Evolutionary conservation across 2,329 filamentous ascomycete species (phyloP), one percentile per base, ranked within the genome.

Genomic region (Paraphaeosphaeria sporulosa): DNA sequence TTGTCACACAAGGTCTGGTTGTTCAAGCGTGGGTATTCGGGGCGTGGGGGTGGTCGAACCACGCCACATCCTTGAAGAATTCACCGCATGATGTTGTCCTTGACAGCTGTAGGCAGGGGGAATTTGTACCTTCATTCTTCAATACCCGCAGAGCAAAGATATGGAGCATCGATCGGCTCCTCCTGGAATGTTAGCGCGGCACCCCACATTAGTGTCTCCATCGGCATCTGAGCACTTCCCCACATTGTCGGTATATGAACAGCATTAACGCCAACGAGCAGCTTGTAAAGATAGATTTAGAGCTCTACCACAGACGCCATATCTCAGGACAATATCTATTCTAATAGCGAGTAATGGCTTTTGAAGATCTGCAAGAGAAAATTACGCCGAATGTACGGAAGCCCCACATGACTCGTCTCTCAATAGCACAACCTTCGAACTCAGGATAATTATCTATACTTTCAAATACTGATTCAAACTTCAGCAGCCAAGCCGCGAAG

Each of bases 331-430:
- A 9, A 23, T 4, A 36, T 12, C 40, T 13, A 34, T 1, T 21
- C 38, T 48, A 13, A 13, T 4, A 34, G 44, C 30, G 34, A 36
- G 61, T 21, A 9, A 77, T 77, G 74, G 61, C 70, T 3, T 76
- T 76, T 42, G 64, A 74, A 49, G 68, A 73, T 2, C 48, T 76
- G 17, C 70, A 76, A 12, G 71, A 71, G 1, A 76, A 74, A 47
- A 61, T 75, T 25, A 76, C 73, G n/a, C 69, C 69, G 23, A 53
- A 68, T 38, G 74, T 76, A 71, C 34, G 42, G 52, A 48, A 23
- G 62, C 68, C 64, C 66, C 67, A 70, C 68, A 65, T 65, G 13
- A n/a, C 13, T n/a, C 12, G 34, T 52, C 1, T 36, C 43, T 23
- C 19, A 21, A 19, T n/a, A 25, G n/a, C n/a, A 10, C 13, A 23